phyloP scores from a whole-genome alignment of 176 grass and related monocot genomes.

The Calamus simplicifolius region DNA sequence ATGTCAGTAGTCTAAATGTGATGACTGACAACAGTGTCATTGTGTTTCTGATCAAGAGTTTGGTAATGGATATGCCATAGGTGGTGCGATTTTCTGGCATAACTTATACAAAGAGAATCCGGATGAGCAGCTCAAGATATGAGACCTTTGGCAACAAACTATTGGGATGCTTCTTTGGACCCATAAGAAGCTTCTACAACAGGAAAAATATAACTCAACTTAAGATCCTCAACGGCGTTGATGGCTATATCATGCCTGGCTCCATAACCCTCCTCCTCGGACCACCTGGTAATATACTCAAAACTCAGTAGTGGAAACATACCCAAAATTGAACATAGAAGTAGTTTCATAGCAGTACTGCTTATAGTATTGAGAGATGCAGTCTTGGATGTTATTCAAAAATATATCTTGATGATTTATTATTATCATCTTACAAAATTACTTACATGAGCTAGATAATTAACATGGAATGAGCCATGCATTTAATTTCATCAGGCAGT shows the following conservation, averaged over 20 bases:
- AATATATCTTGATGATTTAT: too few species aligned
- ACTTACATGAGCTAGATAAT: too few species aligned
- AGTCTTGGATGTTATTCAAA: too few species aligned
- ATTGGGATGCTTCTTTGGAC: conserved; percentile 12
- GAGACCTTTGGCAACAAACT: conserved; percentile 31
- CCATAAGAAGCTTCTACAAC: conserved; percentile 12
- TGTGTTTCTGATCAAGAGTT: too few species aligned
- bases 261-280: conserved; percentile 23
- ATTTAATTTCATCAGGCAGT: conserved; percentile 3
- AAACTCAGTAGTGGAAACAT: too few species aligned
- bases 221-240: conserved; percentile 19
- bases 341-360: too few species aligned
- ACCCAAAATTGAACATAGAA: too few species aligned
- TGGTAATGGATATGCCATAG: neutral
- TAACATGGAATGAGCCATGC: too few species aligned
- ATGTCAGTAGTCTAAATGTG: too few species aligned
- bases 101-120: conserved; percentile 6
- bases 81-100: conserved; percentile 24
- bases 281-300: conserved; percentile 10
- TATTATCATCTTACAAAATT: too few species aligned
- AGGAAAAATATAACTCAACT: conserved; percentile 11
- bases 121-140: conserved; percentile 13
- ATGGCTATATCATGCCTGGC: conserved; percentile 25
- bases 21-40: too few species aligned
- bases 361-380: too few species aligned